Base-by-base conservation (phyloP, 2,329 filamentous ascomycete genomes). In the Claviceps arundinis region DNA sequence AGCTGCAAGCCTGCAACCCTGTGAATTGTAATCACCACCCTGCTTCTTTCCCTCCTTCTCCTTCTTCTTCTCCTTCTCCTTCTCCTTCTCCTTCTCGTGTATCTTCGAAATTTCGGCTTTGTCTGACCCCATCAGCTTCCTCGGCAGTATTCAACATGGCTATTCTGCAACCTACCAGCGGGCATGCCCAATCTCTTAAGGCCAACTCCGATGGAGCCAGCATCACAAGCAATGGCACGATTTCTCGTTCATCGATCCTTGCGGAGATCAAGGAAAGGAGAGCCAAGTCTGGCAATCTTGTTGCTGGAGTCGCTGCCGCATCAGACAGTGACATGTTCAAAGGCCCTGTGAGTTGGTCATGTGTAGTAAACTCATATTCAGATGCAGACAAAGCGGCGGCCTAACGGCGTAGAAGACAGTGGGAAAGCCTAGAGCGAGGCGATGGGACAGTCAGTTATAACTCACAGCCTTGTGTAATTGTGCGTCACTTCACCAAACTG, bases 251-350 rank as follows among this genome's bases (percentile, higher is more conserved):
- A 8, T 62, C 64, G 2, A 57, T 61, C 14, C 60, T 68, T 24
- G 58, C 62, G 5, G 62, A 62, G 3, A 60, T 69, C 19, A 56
- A 62, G 30, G 63, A 61, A 5, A 60, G 67, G 50, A 79, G 91
- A 48, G 77, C 76, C 55, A 87, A 85, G 61, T 77, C 80, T n/a
- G 85, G 84, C 3, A 82, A 80, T 61, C 73, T 93, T 41, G 74
- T 86, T 56, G 87, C 83, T 17, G 85, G 85, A 40, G 78, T 88
- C 47, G 91, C 90, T 37, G 87, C 89, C 9, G 76, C 78, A 49
- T 84, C 85, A 2, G 83, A 84, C 66, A 87, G 87, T 66, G 85
- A 90, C 60, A 82, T 86, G 73, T 96, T 94, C 70, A 93, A 93
- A 69, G 81, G 81, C 50, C 75, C 80, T 51, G 82, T 87, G 67